Evolutionary conservation across 495 filamentous ascomycete genomes (phyloP).

Genomic region (Neohortaea acidophila): DNA sequence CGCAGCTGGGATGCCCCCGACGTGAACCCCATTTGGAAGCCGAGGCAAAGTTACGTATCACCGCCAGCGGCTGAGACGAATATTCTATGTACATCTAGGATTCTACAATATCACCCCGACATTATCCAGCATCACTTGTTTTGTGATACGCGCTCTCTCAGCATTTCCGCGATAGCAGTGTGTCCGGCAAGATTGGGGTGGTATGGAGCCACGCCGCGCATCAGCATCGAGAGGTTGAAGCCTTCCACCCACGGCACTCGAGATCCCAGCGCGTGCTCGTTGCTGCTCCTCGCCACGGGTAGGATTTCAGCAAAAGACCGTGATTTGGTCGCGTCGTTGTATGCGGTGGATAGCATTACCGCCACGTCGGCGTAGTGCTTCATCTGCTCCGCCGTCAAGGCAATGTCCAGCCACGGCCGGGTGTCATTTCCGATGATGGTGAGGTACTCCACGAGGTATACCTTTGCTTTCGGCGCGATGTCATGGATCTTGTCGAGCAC

Average conservation of each 20-base stretch:
- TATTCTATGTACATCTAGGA: too few species aligned
- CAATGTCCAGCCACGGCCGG: constrained; percentile 22
- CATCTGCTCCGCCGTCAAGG: constrained; percentile 26
- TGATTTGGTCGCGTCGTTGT: constrained; percentile 21
- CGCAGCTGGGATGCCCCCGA: too few species aligned
- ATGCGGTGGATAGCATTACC: neutral
- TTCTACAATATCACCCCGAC: too few species aligned
- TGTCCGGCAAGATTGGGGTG: constrained; percentile 4
- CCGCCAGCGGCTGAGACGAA: too few species aligned
- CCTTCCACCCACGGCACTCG: constrained; percentile 28
- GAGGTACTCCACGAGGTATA: constrained; percentile 34
- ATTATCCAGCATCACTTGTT: too few species aligned
- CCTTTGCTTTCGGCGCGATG: constrained; percentile 24
- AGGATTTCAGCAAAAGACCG: constrained; percentile 21
- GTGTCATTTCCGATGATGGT: constrained; percentile 28
- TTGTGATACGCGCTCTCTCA: too few species aligned
- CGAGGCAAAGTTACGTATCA: too few species aligned
- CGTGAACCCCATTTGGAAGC: too few species aligned
- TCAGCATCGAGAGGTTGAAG: constrained; percentile 6
- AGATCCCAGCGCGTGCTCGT: constrained; percentile 27
- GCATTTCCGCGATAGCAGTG: constrained; percentile 1
- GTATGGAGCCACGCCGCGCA: neutral
- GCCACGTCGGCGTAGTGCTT: constrained; percentile 22
- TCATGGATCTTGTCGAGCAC: constrained; percentile 29
- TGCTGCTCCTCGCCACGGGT: constrained; percentile 26